These are phyloP conservation scores for Micractinium conductrix DNA, from an alignment of 139 green algal genomes.

Conservation along the genomic window DNA sequence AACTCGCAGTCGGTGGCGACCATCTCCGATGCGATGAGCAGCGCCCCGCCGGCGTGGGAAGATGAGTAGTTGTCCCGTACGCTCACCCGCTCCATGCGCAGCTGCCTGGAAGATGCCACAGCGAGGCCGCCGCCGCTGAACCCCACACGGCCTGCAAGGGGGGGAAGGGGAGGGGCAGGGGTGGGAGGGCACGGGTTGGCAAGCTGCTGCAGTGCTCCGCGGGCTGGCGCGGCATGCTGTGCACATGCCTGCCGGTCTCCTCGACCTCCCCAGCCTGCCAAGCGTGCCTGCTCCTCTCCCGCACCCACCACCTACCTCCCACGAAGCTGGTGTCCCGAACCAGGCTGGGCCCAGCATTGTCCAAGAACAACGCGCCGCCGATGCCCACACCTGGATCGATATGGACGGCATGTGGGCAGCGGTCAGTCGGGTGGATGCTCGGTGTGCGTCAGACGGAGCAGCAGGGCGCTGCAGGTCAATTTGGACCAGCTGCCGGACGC, in stretches of 20 bases:
- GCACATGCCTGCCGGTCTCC: too few species aligned
- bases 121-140: neutral
- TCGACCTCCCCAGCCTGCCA: too few species aligned
- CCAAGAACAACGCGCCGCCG: neutral
- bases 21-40: conserved; percentile 6
- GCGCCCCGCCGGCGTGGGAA: neutral
- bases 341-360: neutral
- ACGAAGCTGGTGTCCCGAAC: neutral
- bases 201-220: neutral
- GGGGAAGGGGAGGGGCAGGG: neutral
- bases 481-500: too few species aligned
- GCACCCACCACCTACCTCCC: neutral
- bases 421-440: too few species aligned
- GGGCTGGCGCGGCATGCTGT: neutral
- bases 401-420: too few species aligned
- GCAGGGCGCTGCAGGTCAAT: too few species aligned
- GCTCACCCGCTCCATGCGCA: neutral
- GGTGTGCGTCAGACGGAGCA: too few species aligned
- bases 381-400: neutral
- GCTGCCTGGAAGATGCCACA: neutral
- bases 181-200: neutral
- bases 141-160: neutral
- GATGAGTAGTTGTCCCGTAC: neutral
- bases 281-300: neutral
- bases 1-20: neutral